Conservation (phyloP, 768 basidiomycete species). For the Sarcodon sp. region DNA sequence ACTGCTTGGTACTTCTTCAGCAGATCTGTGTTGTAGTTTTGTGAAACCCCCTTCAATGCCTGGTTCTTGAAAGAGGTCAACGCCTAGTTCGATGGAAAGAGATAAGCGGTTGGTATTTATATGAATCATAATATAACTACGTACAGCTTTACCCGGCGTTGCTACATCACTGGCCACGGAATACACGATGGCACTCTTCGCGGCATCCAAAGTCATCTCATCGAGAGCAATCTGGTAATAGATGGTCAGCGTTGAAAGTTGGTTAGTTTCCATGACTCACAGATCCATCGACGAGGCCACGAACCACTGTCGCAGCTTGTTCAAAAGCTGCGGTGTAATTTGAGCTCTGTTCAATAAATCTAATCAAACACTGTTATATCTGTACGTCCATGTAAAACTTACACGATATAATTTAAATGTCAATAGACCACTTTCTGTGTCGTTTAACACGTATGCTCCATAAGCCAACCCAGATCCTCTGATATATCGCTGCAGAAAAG, state of each 20-base stretch:
- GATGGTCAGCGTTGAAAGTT: neutral
- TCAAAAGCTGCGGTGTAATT: slow-evolving; percentile 68
- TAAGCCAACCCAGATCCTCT: slow-evolving; percentile 94
- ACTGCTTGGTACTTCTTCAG: slow-evolving; percentile 72
- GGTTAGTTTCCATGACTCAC: slow-evolving; percentile 27
- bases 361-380: neutral
- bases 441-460: slow-evolving; percentile 65
- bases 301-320: slow-evolving; percentile 68
- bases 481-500: slow-evolving; percentile 54
- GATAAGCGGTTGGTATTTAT: neutral
- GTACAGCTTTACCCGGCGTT: slow-evolving; percentile 78
- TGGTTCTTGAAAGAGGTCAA: slow-evolving; percentile 80
- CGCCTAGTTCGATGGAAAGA: slow-evolving; percentile 33
- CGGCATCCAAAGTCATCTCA: slow-evolving; percentile 72
- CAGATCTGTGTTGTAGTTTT: slow-evolving; percentile 63
- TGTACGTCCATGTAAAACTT: slow-evolving; percentile 13
- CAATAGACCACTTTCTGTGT: slow-evolving; percentile 68
- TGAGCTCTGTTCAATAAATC: slow-evolving; percentile 45
- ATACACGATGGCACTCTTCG: slow-evolving; percentile 87
- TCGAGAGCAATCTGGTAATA: slow-evolving; percentile 60
- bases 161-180: slow-evolving; percentile 70
- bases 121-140: slow-evolving; percentile 13
- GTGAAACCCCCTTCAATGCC: slow-evolving; percentile 74
- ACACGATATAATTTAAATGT: slow-evolving; percentile 73
- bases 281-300: slow-evolving; percentile 69